Conservation (phyloP, 2,329 filamentous ascomycete genomes). For the Tricladium varicosporioides region DNA sequence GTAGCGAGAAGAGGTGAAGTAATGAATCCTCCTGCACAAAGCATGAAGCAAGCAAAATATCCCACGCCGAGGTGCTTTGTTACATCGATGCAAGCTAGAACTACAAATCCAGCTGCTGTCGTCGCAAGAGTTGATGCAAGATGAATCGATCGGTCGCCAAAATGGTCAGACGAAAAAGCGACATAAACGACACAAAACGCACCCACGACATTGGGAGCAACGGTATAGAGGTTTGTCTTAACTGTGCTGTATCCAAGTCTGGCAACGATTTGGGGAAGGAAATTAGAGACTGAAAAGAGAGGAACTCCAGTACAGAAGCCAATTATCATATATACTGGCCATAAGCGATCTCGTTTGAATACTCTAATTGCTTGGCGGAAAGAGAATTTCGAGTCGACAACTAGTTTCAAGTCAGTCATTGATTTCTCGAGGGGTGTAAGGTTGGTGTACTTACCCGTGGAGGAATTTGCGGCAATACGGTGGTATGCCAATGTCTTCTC, state of each 20-base stretch:
- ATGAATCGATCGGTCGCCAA: slow-evolving; percentile 55
- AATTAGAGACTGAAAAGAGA: slow-evolving; percentile 46
- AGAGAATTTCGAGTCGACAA: slow-evolving; percentile 50
- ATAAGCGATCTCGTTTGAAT: slow-evolving; percentile 38
- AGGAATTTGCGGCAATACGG: slow-evolving; percentile 73
- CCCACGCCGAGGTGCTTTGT: slow-evolving; percentile 59
- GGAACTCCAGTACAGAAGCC: slow-evolving; percentile 52
- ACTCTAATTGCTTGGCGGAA: slow-evolving; percentile 36
- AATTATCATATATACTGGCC: slow-evolving; percentile 47
- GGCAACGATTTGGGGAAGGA: slow-evolving; percentile 51
- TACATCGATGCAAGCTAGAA: slow-evolving; percentile 69
- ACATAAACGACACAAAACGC: slow-evolving; percentile 55
- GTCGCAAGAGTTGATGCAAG: slow-evolving; percentile 63
- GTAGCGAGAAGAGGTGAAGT: slow-evolving; percentile 63
- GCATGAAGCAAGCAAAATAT: slow-evolving; percentile 78
- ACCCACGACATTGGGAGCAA: slow-evolving; percentile 75
- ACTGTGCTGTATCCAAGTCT: slow-evolving; percentile 45
- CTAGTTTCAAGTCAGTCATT: slow-evolving; percentile 31
- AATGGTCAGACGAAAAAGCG: slow-evolving; percentile 64
- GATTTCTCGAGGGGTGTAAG: not conserved
- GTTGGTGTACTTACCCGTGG: not conserved
- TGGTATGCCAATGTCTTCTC: slow-evolving; percentile 68
- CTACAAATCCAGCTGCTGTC: slow-evolving; percentile 71
- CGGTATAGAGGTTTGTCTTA: slow-evolving; percentile 73
- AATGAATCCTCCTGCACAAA: slow-evolving; percentile 76